Base-by-base conservation (phyloP, 208 protist species). In the Crithidia bombi region DNA sequence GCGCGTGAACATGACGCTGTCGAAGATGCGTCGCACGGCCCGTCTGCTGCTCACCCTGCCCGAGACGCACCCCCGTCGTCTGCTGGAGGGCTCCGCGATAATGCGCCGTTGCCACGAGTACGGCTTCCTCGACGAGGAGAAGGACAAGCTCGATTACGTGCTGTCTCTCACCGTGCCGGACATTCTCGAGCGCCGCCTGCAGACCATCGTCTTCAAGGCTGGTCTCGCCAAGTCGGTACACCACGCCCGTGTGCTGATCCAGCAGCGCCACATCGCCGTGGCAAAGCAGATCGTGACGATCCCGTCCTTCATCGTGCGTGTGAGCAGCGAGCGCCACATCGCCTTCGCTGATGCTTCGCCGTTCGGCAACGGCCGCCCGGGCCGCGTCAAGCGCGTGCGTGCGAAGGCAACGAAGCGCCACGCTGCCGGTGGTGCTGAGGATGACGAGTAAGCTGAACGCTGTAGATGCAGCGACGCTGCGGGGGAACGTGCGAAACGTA, bases 121-220 rank as follows among this genome's bases (percentile, higher is more conserved):
- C 68, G 99, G 99, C 73, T 70, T 99, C 75, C 95, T 99, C 39
- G 93, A 98, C 38, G 98, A 99, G 83, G 90, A 92, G 54, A 98
- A 99, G 91, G 94, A 99, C 89, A 98, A 99, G 81, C 98, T 99
- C 71, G 99, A 99, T 98, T 99, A 99, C 92, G 98, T 99, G 64
- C 98, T 99, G 28, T 97, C 93, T 44, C 97, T 99, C 43, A 99
- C 98, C 75, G 86, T 98, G 54, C 91, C 99, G 57, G 98, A 99
- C 82, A 99, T 99, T 89, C 91, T 99, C 35, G 98, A 99, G 85
- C 98, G 99, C 78, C 98, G 99, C 78, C 98, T 99, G 56, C 99
- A 99, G 93, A 99, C 99, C 36, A 79, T 99, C 57, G 98, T 99
- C 33, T 98, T 99, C 94, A 99, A 99, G 86, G 82, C 93, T 15